Evolutionary conservation across 495 filamentous ascomycete genomes (phyloP).

Genomic region (Darksidea phi): DNA sequence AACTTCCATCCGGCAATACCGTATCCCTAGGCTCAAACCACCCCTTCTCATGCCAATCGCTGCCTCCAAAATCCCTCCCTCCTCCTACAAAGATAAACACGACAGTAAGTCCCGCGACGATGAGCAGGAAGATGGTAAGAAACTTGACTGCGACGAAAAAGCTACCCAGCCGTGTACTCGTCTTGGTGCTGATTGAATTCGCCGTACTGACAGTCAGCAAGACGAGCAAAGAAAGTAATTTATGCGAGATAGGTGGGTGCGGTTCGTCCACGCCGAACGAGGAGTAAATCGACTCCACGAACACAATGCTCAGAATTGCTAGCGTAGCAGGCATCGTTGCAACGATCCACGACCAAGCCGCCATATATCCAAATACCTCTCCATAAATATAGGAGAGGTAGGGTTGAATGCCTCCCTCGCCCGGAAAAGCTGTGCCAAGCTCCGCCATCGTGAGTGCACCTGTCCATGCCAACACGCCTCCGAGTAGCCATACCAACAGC

Average conservation of each 20-base stretch:
- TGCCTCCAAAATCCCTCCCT: slow-evolving; percentile 44
- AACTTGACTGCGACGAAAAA: slow-evolving; percentile 57
- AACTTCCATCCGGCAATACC: slow-evolving; percentile 47
- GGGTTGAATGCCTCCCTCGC: slow-evolving; percentile 55
- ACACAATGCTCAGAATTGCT: slow-evolving; percentile 59
- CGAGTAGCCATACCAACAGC: slow-evolving; percentile 54
- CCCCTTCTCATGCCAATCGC: slow-evolving; percentile 53
- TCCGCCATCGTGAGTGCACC: slow-evolving; percentile 56
- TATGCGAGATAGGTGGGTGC: slow-evolving; percentile 32
- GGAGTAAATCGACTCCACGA: slow-evolving; percentile 51
- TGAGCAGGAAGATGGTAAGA: slow-evolving; percentile 47
- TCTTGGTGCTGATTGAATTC: slow-evolving; percentile 58
- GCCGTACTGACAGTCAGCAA: slow-evolving; percentile 49
- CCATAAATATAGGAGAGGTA: slow-evolving; percentile 58
- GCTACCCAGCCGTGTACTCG: slow-evolving; percentile 54
- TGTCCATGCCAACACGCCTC: slow-evolving; percentile 56
- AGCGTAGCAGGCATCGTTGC: slow-evolving; percentile 58
- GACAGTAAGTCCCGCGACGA: slow-evolving; percentile 51
- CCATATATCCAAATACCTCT: slow-evolving; percentile 54
- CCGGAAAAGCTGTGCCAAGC: slow-evolving; percentile 55
- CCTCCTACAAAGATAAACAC: slow-evolving; percentile 42
- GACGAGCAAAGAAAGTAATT: slow-evolving; percentile 50
- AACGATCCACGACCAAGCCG: slow-evolving; percentile 59
- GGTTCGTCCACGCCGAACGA: slow-evolving; percentile 19
- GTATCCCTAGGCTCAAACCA: slow-evolving; percentile 54